These are phyloP conservation scores for Pythium monospermum DNA, from an alignment of 352 stramenopile species.

Conservation along the genomic window DNA sequence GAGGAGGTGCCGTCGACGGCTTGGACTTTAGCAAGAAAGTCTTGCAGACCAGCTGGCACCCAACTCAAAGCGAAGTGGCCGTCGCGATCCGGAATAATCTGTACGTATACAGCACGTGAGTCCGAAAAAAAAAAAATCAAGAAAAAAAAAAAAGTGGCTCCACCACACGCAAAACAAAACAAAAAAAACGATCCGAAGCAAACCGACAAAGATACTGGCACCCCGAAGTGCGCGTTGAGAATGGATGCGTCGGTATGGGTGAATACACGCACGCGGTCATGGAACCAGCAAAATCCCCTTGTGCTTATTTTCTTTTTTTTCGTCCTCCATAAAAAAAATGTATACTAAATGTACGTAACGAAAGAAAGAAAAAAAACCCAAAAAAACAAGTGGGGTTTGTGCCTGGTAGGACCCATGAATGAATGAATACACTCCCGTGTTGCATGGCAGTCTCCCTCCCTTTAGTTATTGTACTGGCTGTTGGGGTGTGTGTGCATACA, in stretches of 20 bases:
- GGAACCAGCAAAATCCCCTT: background rate
- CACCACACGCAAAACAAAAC: no score
- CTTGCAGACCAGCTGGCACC: constrained; percentile 84
- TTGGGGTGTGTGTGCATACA: no score
- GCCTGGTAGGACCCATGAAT: no score
- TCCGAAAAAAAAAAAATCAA: background rate
- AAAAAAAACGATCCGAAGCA: background rate
- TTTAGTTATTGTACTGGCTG: no score
- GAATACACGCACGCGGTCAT: no score
- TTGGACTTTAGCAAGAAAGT: constrained; percentile 85
- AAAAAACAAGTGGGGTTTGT: no score
- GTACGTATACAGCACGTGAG: constrained; percentile 62
- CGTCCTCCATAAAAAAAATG: background rate
- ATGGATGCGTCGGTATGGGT: no score
- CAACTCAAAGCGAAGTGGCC: constrained; percentile 71
- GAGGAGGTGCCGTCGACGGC: constrained; percentile 24
- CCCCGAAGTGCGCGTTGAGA: no score
- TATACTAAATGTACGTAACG: no score
- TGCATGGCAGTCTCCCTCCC: no score
- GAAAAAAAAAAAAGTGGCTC: background rate
- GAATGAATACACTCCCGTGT: no score
- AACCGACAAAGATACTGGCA: background rate
- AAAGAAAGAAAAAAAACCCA: no score
- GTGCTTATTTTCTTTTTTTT: background rate
- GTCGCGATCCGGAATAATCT: constrained; percentile 81